These are phyloP conservation scores for Pelargonium fulgidum DNA, from an alignment of 441 rosid genomes.

Conservation along the genomic window DNA sequence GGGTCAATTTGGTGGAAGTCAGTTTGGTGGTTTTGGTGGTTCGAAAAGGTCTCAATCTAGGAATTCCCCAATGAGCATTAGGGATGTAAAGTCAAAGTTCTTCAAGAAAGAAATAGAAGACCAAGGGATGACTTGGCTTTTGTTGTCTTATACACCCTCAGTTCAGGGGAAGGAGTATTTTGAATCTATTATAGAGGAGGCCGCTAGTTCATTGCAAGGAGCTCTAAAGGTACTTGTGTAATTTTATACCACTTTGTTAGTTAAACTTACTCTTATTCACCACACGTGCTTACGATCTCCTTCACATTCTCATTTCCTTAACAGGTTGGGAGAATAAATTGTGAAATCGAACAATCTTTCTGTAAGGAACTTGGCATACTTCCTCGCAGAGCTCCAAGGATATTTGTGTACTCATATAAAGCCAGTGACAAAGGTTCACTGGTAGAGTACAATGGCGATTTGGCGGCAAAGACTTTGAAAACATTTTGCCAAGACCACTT, in stretches of 20 bases:
- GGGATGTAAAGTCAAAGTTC: conserved; percentile 37
- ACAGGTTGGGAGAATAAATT: conserved; percentile 73
- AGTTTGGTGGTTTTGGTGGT: conserved; percentile 47
- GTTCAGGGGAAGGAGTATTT: conserved; percentile 41
- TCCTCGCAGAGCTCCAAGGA: conserved; percentile 50
- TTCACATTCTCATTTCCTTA: conserved; percentile 10
- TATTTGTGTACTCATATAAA: conserved; percentile 60
- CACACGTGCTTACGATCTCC: background rate
- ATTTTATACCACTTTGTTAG: too few relatives aligned
- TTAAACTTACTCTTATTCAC: too few relatives aligned
- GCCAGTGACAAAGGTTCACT: conserved; percentile 48
- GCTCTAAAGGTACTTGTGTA: conserved; percentile 57
- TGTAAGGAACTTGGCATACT: conserved; percentile 57
- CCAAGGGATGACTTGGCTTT: conserved; percentile 86
- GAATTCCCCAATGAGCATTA: conserved; percentile 36
- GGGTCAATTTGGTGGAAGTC: conserved; percentile 25
- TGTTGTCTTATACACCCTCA: conserved; percentile 51
- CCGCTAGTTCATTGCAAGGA: conserved; percentile 56
- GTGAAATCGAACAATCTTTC: conserved; percentile 60
- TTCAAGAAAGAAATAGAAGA: conserved; percentile 58
- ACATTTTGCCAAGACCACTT: conserved; percentile 68
- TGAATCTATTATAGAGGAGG: conserved; percentile 59
- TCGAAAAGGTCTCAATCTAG: conserved; percentile 44
- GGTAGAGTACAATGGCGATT: conserved; percentile 64
- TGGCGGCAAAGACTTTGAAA: conserved; percentile 47